These are phyloP conservation scores for Ophiostoma ulmi DNA, from an alignment of 2,329 filamentous ascomycete genomes.

Conservation along the genomic window DNA sequence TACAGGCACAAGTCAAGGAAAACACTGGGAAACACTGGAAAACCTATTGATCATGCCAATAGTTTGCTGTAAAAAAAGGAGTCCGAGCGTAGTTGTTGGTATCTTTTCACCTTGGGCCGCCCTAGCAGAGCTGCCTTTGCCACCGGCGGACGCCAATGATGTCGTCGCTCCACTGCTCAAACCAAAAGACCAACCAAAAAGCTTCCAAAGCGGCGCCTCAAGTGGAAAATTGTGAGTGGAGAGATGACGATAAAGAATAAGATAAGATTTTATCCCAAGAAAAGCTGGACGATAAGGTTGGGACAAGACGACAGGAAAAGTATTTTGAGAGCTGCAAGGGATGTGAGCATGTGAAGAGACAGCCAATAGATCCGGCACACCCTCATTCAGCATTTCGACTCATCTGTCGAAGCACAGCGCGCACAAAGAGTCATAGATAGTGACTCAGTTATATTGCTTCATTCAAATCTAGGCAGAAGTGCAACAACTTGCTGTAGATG, in stretches of 20 bases:
- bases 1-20: not conserved
- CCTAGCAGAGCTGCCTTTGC: conserved; percentile 2
- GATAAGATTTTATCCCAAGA: not conserved
- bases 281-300: not conserved
- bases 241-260: not conserved
- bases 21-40: not conserved
- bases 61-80: not conserved
- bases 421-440: not conserved
- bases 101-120: not conserved
- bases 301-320: not conserved
- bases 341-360: not conserved
- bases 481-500: not conserved
- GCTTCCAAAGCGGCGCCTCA: not conserved
- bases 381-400: not conserved
- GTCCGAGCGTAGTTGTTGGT: not conserved
- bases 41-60: not conserved
- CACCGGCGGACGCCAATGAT: conserved; percentile 2
- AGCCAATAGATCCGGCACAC: conserved; percentile 2
- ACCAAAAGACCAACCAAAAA: too few species aligned
- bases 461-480: not conserved
- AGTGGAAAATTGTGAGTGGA: conserved; percentile 5
- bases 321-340: not conserved
- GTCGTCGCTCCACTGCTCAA: not conserved
- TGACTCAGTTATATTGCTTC: not conserved
- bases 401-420: not conserved